A percentile compares a stretch with the other conserved stretches of the same genome.
Evolutionary conservation across 2,329 filamentous ascomycete genomes (phyloP).

Genomic region (Proliferodiscus dingleyae): DNA sequence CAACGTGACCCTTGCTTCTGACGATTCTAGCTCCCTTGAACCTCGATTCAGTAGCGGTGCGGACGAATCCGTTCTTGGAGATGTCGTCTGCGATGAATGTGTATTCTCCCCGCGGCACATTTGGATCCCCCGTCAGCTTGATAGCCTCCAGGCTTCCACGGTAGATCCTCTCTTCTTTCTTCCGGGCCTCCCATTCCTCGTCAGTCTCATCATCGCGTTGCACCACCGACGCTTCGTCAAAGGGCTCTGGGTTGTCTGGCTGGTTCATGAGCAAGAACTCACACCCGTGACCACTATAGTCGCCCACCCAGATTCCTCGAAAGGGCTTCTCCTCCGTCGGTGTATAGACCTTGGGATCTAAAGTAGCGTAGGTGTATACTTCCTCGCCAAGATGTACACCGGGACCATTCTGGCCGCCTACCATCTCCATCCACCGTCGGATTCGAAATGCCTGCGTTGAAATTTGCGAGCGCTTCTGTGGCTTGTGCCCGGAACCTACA

Average conservation of each 20-base stretch:
- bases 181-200: conserved; percentile 42
- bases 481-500: conserved; percentile 39
- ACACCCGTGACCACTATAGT: conserved; percentile 82
- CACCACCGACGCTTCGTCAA: conserved; percentile 37
- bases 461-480: conserved; percentile 51
- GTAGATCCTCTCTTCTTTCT: conserved; percentile 46
- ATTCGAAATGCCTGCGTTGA: conserved; percentile 70
- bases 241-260: conserved; percentile 46
- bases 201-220: conserved; percentile 40
- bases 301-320: conserved; percentile 78
- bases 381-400: conserved; percentile 50
- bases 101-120: conserved; percentile 80
- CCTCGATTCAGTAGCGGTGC: conserved; percentile 57
- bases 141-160: conserved; percentile 72
- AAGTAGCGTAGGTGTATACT: conserved; percentile 61
- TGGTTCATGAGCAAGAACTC: conserved; percentile 85
- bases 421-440: conserved; percentile 70
- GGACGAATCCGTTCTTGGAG: conserved; percentile 58
- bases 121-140: conserved; percentile 87
- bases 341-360: conserved; percentile 71
- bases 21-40: conserved; percentile 75
- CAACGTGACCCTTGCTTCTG: conserved; percentile 71
- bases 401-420: conserved; percentile 27
- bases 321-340: conserved; percentile 77
- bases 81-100: conserved; percentile 80